Evolutionary conservation across 2,329 filamentous ascomycete genomes (phyloP).

Genomic region (Diplocarpon rosae): DNA sequence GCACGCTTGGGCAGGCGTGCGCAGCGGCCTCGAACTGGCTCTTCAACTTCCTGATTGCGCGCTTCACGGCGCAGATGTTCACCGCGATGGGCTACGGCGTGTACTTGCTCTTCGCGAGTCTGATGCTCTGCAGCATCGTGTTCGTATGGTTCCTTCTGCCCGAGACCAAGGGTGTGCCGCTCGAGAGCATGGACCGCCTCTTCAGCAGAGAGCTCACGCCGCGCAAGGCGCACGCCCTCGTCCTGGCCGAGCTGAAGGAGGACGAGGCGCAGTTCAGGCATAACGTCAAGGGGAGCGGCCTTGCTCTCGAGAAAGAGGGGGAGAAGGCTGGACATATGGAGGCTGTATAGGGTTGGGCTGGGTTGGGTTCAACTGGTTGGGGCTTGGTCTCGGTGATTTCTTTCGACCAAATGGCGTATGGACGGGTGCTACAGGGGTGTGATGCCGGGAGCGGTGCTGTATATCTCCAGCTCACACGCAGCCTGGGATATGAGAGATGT

Average conservation of each 20-base stretch:
- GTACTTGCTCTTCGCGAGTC: constrained; percentile 18
- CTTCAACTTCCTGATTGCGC: constrained; percentile 61
- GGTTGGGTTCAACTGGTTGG: too few relatives aligned
- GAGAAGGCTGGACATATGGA: constrained; percentile 17
- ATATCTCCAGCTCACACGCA: too few relatives aligned
- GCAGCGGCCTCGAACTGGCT: constrained; percentile 63
- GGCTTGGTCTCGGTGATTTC: too few relatives aligned
- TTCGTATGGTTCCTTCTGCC: constrained; percentile 45
- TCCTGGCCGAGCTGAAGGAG: constrained; percentile 18
- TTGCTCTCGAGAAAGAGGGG: constrained; percentile 17
- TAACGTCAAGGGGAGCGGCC: constrained; percentile 17
- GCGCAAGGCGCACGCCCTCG: constrained; percentile 16
- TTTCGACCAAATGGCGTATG: too few relatives aligned
- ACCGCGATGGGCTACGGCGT: constrained; percentile 19
- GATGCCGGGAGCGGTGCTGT: too few relatives aligned
- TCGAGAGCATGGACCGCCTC: constrained; percentile 42
- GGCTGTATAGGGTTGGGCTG: constrained; percentile 17
- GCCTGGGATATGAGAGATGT: too few relatives aligned
- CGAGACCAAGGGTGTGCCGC: constrained; percentile 57
- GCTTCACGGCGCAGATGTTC: constrained; percentile 17
- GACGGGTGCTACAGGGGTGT: too few relatives aligned
- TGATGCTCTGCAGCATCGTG: constrained; percentile 11
- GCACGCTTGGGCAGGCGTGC: constrained; percentile 59
- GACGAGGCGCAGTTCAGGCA: constrained; percentile 20
- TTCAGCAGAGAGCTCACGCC: constrained; percentile 27